Evolutionary conservation across 768 basidiomycete species (phyloP), one percentile per base, ranked within the genome.

Genomic region (Cystofilobasidium capitatum): DNA sequence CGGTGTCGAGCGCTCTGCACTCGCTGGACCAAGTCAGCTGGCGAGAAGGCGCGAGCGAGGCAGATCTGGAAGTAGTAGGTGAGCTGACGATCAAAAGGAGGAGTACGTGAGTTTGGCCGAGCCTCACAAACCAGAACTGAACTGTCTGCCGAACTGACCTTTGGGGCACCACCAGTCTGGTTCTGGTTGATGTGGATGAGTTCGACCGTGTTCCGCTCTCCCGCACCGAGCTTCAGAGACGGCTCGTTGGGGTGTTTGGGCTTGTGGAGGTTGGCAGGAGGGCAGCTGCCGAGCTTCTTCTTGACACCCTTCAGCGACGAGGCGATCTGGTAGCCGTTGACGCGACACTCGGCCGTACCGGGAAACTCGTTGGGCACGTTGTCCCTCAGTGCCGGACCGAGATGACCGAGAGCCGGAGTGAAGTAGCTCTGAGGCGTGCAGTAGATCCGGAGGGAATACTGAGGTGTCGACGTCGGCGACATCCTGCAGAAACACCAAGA

Each of bases 261-360:
- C 77, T 75, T 80, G 35, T 80, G 79, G 62, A 85, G 75, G 75
- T 91, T 87, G 1, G 90, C 86, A 8, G 91, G 91, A n/a, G 91
- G 90, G 1, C 91, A 89, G 49, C 89, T 93, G 3, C 91, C 91
- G 35, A 90, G 88, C 72, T 89, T 92, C 81, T 96, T 96, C 82
- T 96, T 96, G 75, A 94, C 78, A 6, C 92, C 92, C 76, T 91
- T 91, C 70, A 91, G 76, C 75, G 87, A 92, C 42, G 86, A 89
- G 24, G 79, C 79, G 36, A 94, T 78, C 63, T 83, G 81, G 2
- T 80, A 80, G 64, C 79, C 81, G 76, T 96, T 94, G 44, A 93
- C 84, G 74, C 89, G 86, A 60, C 93, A 86, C 83, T 96, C 91
- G 74, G 88, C 91, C 12, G 88, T 88, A 10, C 86, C 85, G 29